phyloP scores from a whole-genome alignment of 2,329 filamentous ascomycete genomes.

The Arthrobotrys conoides region DNA sequence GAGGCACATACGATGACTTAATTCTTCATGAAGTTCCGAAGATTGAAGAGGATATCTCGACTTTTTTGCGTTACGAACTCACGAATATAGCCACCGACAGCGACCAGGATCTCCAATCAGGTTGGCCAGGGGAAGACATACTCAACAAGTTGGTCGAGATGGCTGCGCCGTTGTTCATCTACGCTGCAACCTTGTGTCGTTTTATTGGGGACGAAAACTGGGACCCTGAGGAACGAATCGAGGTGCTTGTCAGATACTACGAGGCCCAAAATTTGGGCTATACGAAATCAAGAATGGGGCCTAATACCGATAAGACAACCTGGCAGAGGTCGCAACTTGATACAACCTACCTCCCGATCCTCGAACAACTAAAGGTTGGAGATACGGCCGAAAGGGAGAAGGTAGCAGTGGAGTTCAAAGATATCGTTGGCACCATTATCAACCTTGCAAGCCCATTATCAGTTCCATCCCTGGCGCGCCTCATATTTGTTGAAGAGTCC shows the following conservation, averaged over 20 bases:
- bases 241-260: conserved; percentile 1
- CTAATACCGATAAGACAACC: too few species aligned
- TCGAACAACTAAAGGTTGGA: background rate
- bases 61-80: conserved; percentile 61
- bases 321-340: background rate
- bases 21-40: conserved; percentile 35
- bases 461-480: background rate
- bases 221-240: background rate
- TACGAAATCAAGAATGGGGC: background rate
- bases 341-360: conserved; percentile 32
- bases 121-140: conserved; percentile 60
- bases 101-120: background rate
- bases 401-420: background rate
- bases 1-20: conserved; percentile 31
- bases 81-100: conserved; percentile 34
- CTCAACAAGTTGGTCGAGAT: conserved; percentile 59
- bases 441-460: background rate
- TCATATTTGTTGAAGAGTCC: background rate
- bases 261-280: background rate
- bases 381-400: background rate
- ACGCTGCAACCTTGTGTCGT: conserved; percentile 64
- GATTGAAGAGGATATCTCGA: conserved; percentile 63
- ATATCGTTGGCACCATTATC: background rate
- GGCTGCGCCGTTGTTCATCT: conserved; percentile 64
- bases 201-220: conserved; percentile 61